phyloP scores from a whole-genome alignment of 495 filamentous ascomycete species.

The Margaritispora aquatica region DNA sequence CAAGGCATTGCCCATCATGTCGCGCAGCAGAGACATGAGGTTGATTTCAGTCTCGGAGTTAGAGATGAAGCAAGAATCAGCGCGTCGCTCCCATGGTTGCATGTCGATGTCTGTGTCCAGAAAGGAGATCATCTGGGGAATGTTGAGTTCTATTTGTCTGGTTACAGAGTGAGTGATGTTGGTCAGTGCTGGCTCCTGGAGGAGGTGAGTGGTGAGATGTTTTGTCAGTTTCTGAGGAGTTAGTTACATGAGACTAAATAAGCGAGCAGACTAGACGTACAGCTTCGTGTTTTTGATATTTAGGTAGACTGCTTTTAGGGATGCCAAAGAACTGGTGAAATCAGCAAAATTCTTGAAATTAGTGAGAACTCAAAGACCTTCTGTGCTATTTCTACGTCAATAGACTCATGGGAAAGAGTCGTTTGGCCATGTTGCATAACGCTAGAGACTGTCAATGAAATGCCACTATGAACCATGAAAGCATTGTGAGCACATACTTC shows the following conservation, averaged over 20 bases:
- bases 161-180: conserved; percentile 31
- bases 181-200: conserved; percentile 36
- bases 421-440: conserved; percentile 34
- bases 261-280: conserved; percentile 1
- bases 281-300: conserved; percentile 10
- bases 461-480: neutral
- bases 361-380: conserved; percentile 4
- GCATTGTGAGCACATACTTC: conserved; percentile 10
- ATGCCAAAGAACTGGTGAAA: conserved; percentile 42
- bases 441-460: neutral
- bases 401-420: conserved; percentile 25
- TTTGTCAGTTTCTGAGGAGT: conserved; percentile 32
- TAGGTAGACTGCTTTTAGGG: conserved; percentile 22
- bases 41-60: conserved; percentile 38
- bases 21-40: conserved; percentile 46
- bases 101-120: conserved; percentile 54
- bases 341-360: conserved; percentile 13
- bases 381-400: conserved; percentile 34
- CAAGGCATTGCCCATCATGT: conserved; percentile 47
- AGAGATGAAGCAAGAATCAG: conserved; percentile 29
- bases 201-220: conserved; percentile 32
- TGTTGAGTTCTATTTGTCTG: conserved; percentile 33
- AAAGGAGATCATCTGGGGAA: conserved; percentile 51
- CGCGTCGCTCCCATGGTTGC: conserved; percentile 51
- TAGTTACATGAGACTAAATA: conserved; percentile 19